Evolutionary conservation across 768 basidiomycete genomes (phyloP), one percentile per base, ranked within the genome.

Genomic region (Neoboletus brunneissimus): DNA sequence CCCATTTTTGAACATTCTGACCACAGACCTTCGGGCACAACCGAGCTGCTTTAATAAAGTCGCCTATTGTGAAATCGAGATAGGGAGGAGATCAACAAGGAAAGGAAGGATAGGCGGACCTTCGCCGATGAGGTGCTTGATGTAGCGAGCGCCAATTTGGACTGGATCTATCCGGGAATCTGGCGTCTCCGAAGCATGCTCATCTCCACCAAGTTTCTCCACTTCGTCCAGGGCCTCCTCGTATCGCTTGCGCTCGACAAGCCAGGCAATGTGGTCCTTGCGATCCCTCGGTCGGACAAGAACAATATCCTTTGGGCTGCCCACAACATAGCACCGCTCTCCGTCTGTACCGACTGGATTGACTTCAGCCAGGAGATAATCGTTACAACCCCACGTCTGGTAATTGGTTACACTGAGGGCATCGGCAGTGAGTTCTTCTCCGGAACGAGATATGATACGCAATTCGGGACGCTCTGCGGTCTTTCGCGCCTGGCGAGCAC

Each of bases 381-480:
- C 96, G 63, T 94, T 94, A 69, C 97, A 98, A 5, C 87, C 86
- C 83, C 89, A 97, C 10, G 81, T 75, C 65, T 92, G 87, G 71
- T 81, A 98, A 62, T 87, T 84, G 27, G 84, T 75, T 40, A 99
- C 80, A 43, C 81, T 82, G 45, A 98, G 79, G 1, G 88, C 91
- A 69, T 98, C 96, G 2, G 87, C 81, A 0, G 91, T 82, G 2
- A 93, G 77, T 69, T 97, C 94, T 66, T 98, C 94, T 1, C 96
- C 95, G 1, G 81, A 80, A 25, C 87, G 86, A 2, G 91, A 89
- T 59, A 99, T 88, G 63, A 99, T 90, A 13, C 93, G 85, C 48
- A 99, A 79, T 72, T 98, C 96, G 8, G 97, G 97, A n/a, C 91
- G 87, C 59, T 92, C 89, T 0, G 94, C 91, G 0, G 81, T 82